These are phyloP conservation scores for Quercus suber DNA, from an alignment of 306 rosid species.

Conservation along the genomic window DNA sequence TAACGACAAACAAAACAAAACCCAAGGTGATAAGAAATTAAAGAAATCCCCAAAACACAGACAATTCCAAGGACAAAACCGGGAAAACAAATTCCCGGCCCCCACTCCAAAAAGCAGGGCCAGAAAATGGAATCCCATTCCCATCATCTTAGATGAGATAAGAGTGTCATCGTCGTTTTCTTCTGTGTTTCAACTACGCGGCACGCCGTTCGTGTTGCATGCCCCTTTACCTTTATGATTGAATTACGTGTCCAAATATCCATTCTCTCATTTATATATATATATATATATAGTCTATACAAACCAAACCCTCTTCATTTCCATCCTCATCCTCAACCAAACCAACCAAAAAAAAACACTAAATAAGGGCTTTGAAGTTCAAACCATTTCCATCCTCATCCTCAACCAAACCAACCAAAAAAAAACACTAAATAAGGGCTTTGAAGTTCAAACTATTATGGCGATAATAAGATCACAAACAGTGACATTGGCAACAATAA, in stretches of 20 bases:
- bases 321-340: neutral
- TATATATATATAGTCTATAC: too few species aligned
- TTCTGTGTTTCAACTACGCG: conserved; percentile 19
- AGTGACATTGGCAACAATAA: neutral
- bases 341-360: neutral
- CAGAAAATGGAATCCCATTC: too few species aligned
- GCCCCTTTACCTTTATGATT: neutral
- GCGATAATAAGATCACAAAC: conserved; percentile 28
- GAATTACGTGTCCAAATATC: conserved; percentile 24
- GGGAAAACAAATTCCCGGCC: too few species aligned
- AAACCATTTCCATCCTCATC: too few species aligned
- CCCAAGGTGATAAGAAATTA: too few species aligned
- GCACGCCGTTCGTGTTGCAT: conserved; percentile 27
- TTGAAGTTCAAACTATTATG: neutral
- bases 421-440: neutral
- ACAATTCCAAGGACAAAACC: too few species aligned
- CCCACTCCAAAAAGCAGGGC: too few species aligned
- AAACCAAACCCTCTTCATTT: neutral
- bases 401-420: too few species aligned
- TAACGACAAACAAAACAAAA: too few species aligned
- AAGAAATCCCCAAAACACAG: too few species aligned
- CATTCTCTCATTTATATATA: neutral
- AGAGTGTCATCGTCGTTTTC: conserved; percentile 5
- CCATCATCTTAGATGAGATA: too few species aligned
- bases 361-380: neutral